A percentile compares a stretch with the other conserved stretches of the same genome.
Evolutionary conservation across 495 filamentous ascomycete genomes (phyloP).

Genomic region (Arthonia radiata): DNA sequence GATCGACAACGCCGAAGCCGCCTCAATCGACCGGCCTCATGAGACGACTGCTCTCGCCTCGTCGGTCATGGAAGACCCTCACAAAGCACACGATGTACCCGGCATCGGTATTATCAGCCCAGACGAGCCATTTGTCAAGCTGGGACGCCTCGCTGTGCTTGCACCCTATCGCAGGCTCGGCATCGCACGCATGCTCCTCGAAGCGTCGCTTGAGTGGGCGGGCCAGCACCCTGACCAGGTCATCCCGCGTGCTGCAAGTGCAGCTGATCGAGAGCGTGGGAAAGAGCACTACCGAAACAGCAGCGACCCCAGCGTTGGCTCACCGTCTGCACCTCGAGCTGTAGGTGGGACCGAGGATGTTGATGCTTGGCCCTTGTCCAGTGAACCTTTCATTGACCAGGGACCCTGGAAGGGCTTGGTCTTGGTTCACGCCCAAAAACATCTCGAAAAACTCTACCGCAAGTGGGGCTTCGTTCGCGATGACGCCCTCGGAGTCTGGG

Average conservation of each 20-base stretch:
- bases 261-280: slow-evolving; percentile 6
- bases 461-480: slow-evolving; percentile 46
- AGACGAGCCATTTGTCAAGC: slow-evolving; percentile 48
- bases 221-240: slow-evolving; percentile 24
- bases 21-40: slow-evolving; percentile 3
- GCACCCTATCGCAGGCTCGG: slow-evolving; percentile 34
- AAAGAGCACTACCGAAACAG: slow-evolving; percentile 9
- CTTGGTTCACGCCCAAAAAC: slow-evolving; percentile 48
- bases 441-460: slow-evolving; percentile 32
- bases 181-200: slow-evolving; percentile 35
- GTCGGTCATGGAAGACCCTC: slow-evolving; percentile 2
- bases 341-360: slow-evolving; percentile 5
- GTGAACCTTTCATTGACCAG: too few species aligned
- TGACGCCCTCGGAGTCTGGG: slow-evolving; percentile 46
- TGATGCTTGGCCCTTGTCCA: slow-evolving; percentile 1
- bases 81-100: too few species aligned
- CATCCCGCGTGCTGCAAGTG: slow-evolving; percentile 7
- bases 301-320: slow-evolving; percentile 2
- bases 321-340: slow-evolving; percentile 8
- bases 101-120: slow-evolving; percentile 18
- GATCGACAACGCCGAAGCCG: slow-evolving; percentile 4
- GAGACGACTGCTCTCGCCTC: slow-evolving; percentile 4
- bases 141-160: slow-evolving; percentile 50
- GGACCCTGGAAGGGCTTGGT: slow-evolving; percentile 39
- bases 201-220: slow-evolving; percentile 37